Conservation (phyloP, 257 asterid genomes). For the Solanum arcanum region DNA sequence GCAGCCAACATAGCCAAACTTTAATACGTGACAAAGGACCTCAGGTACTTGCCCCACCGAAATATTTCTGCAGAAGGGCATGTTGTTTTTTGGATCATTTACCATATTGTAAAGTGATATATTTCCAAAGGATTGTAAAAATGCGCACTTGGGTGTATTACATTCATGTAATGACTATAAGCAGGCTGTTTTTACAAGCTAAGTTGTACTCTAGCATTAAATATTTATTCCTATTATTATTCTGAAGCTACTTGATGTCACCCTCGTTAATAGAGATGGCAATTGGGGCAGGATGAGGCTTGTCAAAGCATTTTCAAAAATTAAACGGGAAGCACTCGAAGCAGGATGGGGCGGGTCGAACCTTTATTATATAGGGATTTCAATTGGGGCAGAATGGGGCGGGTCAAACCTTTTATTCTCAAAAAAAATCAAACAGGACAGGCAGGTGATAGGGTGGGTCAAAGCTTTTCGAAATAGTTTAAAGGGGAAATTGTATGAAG, state of each 20-base stretch:
- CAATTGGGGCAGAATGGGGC: no score
- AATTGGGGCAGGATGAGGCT: not conserved
- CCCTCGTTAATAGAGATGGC: not conserved
- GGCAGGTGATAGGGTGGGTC: no score
- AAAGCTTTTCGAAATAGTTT: no score
- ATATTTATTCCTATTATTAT: not conserved
- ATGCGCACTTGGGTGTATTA: not conserved
- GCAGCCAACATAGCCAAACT: constrained; percentile 32
- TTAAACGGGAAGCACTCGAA: not conserved
- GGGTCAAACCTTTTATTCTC: no score
- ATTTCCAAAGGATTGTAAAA: not conserved
- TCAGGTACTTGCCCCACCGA: not conserved
- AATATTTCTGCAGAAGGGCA: not conserved
- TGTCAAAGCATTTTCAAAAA: not conserved
- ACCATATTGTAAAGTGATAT: not conserved
- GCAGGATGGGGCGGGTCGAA: no score
- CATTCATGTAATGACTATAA: not conserved
- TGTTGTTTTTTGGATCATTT: not conserved
- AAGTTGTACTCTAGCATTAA: not conserved
- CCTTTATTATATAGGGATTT: no score
- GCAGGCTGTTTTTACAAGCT: not conserved
- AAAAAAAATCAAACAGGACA: no score
- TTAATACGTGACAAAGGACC: not conserved
- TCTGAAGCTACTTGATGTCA: not conserved
- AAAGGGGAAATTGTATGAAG: no score